Percentiles rank a stretch among this genome's conserved stretches.
Evolutionary conservation across 1,284 basidiomycete genomes (phyloP).

Genomic region (Puccinia hordei): DNA sequence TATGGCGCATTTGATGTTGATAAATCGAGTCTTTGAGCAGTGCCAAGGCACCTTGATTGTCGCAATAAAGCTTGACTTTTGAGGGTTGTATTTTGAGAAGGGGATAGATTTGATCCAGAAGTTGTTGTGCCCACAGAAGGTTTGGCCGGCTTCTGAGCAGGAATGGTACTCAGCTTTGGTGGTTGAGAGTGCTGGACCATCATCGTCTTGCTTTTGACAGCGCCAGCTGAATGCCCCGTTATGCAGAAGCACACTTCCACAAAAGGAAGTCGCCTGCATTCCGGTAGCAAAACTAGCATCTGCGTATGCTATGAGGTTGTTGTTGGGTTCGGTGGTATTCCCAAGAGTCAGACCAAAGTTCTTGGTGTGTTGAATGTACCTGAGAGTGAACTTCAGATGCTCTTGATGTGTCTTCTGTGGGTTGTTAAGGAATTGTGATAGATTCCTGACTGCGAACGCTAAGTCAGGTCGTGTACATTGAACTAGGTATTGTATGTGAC

Average conservation of each 20-base stretch:
- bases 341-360: not conserved
- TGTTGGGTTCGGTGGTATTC: not conserved
- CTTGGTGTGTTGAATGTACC: not conserved
- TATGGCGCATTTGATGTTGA: not conserved
- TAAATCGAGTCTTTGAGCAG: not conserved
- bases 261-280: not conserved
- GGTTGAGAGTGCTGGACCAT: not conserved
- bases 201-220: not conserved
- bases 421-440: constrained; percentile 4
- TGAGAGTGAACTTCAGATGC: not conserved
- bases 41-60: constrained; percentile 26
- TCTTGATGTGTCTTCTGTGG: not conserved
- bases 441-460: not conserved
- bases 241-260: not conserved
- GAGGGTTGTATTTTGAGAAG: not conserved
- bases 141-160: constrained; percentile 7
- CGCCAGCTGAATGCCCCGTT: not conserved
- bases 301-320: not conserved
- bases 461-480: constrained; percentile 15
- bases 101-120: not conserved
- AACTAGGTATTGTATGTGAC: constrained; percentile 9
- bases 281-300: not conserved
- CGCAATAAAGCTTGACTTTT: not conserved
- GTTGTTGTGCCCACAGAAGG: not conserved
- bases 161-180: not conserved